phyloP scores from a whole-genome alignment of 495 filamentous ascomycete genomes.

The Cudoniella acicularis region DNA sequence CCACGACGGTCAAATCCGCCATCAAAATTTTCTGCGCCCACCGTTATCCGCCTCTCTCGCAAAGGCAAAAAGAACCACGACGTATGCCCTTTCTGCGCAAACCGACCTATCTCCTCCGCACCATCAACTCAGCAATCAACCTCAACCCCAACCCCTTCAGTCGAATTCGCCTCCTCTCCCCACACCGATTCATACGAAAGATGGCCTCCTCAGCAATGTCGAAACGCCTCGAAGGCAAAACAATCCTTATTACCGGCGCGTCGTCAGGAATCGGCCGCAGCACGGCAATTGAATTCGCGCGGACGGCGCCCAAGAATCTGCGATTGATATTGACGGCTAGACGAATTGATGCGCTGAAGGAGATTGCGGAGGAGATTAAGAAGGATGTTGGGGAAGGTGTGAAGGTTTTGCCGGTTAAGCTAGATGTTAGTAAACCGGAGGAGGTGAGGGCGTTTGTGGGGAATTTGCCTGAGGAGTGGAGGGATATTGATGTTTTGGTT shows the following conservation, averaged over 20 bases:
- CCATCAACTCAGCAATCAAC: too few species aligned
- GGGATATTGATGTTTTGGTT: conserved; percentile 83
- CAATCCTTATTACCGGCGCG: conserved; percentile 86
- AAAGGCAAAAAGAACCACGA: background rate
- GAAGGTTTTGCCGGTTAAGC: conserved; percentile 71
- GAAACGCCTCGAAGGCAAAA: conserved; percentile 91
- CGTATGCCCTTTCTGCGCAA: conserved; percentile 14
- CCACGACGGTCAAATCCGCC: background rate
- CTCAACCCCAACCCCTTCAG: background rate
- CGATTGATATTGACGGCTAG: conserved; percentile 86
- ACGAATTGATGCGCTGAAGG: conserved; percentile 69
- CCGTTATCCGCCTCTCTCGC: background rate
- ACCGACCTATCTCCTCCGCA: conserved; percentile 12
- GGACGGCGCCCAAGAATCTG: conserved; percentile 74
- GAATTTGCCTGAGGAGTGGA: conserved; percentile 74
- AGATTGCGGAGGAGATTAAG: conserved; percentile 73
- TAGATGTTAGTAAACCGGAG: conserved; percentile 81
- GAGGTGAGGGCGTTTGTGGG: conserved; percentile 73
- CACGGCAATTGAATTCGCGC: conserved; percentile 88
- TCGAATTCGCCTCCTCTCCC: background rate
- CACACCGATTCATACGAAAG: conserved; percentile 14
- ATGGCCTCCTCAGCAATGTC: conserved; percentile 76
- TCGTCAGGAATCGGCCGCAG: conserved; percentile 88
- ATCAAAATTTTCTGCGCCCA: background rate
- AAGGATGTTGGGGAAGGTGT: conserved; percentile 79